Evolutionary conservation across 768 basidiomycete species (phyloP).

Genomic region (Leccinum variicolor): DNA sequence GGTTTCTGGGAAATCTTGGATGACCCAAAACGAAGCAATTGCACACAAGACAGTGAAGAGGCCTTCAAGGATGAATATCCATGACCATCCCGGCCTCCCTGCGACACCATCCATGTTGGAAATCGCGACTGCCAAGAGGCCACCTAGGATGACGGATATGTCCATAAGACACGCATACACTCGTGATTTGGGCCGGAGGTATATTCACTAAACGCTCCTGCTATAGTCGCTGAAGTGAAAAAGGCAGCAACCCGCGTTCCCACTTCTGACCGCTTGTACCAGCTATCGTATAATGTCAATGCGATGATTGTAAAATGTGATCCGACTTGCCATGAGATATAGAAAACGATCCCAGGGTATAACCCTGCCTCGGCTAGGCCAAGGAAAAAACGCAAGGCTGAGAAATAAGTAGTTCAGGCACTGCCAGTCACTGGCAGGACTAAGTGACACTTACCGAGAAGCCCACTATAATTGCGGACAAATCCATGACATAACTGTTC

Average conservation of each 20-base stretch:
- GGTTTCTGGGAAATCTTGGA: conserved; percentile 76
- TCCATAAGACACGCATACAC: not conserved
- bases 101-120: conserved; percentile 69
- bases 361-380: conserved; percentile 52
- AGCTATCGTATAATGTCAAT: conserved; percentile 37
- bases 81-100: conserved; percentile 61
- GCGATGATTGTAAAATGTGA: not conserved
- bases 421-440: not conserved
- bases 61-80: conserved; percentile 77
- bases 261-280: conserved; percentile 79
- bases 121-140: conserved; percentile 63
- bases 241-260: conserved; percentile 71
- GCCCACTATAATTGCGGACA: conserved; percentile 55
- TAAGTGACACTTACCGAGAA: conserved; percentile 46
- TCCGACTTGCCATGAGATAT: conserved; percentile 49
- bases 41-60: conserved; percentile 61
- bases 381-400: conserved; percentile 60
- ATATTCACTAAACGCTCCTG: conserved; percentile 66
- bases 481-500: conserved; percentile 61
- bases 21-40: conserved; percentile 62
- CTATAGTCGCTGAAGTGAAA: conserved; percentile 76
- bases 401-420: not conserved
- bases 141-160: conserved; percentile 38
- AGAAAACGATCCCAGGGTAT: conserved; percentile 56
- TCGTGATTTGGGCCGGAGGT: not conserved